Base-by-base conservation (phyloP, 306 rosid species). In the Cicer yamashitae region DNA sequence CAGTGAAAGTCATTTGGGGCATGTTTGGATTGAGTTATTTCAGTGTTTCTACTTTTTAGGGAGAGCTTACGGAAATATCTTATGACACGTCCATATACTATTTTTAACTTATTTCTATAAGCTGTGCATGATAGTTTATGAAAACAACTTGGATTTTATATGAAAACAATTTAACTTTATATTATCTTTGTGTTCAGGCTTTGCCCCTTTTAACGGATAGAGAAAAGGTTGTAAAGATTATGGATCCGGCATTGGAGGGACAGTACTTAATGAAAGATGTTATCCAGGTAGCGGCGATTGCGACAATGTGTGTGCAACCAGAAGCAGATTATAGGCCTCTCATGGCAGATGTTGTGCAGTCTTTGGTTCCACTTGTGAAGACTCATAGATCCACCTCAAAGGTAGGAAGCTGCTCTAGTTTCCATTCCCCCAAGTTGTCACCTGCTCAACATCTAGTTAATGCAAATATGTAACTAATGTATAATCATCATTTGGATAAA, bases 311-410 rank as follows among this genome's bases (percentile, higher is more conserved):
- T 48, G 97, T 94, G 56, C 98, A 94, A 73, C 97, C 96, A 0
- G 98, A 91, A 84, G 93, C 96, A 8, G 97, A 91, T 81, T 94
- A 94, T 81, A 85, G 98, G 76, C 98, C 98, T 1, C 91, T 94
- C 72, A 94, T 91, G 98, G 96, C 96, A 6, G 98, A 94, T 79
- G 98, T 94, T 13, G 97, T 94, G 76, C 97, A 94, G 78, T 94
- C 98, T 10, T 77, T 91, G 73, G 96, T 92, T 67, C 98, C 98
- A 0, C 77, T 94, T 62, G 93, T 86, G 74, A 91, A 84, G 87
- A 81, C 81, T 77, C 88, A 82, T 69, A 67, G 88, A 74, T 53
- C 94, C 59, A 73, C 82, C 59, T 85, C 96, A 18, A 90, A 79
- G 83, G 83, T 81, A 12, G 93, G 90, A 14, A 86, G 78, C 84